Base-by-base conservation (phyloP, 495 filamentous ascomycete genomes). In the Penicillium canariense region DNA sequence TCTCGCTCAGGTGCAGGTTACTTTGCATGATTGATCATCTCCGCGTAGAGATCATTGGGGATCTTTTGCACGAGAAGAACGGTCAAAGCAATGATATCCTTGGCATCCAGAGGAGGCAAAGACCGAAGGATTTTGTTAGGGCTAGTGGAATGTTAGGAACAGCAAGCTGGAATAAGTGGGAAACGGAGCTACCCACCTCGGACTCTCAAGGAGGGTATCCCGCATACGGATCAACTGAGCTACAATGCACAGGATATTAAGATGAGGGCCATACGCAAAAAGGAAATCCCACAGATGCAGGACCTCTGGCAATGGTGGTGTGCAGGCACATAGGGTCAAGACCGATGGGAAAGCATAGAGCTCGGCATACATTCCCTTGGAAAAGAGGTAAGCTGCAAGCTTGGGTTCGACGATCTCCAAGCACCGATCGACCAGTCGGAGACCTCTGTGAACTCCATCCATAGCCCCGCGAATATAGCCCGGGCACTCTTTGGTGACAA, bases 311-410 rank as follows among this genome's bases (percentile, higher is more conserved):
- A 99, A 69, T 3, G 94, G 95, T n/a, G 95, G 95, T 20, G 95
- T 97, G 61, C 94, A 97, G 28, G 95, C 94, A 66, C 90, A 96
- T 15, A 97, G 78, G 0, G 94, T 99, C 32, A 97, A 77, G 0
- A 99, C 94, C 9, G 90, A 95, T 6, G 94, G 89, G 65, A 99
- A 99, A n/a, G 91, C 95, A 65, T 97, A 99, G 22, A 99, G 83
- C 72, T 96, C 89, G 2, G 94, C 94, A 52, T 87, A 84, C 74
- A 99, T 81, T 28, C 86, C 86, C 69, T 96, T 96, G 35, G 83
- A 81, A 42, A 88, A 85, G 32, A 99, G 82, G 67, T 96, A 87
- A 0, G 81, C 63, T 49, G 88, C 90, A 34, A 99, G 84, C 68
- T 91, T 93, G 5, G 87, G 84, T 62, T 99, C 95, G 42, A 96